These are phyloP conservation scores for Raphanus sativus DNA, from an alignment of 345 rosid species.

Conservation along the genomic window DNA sequence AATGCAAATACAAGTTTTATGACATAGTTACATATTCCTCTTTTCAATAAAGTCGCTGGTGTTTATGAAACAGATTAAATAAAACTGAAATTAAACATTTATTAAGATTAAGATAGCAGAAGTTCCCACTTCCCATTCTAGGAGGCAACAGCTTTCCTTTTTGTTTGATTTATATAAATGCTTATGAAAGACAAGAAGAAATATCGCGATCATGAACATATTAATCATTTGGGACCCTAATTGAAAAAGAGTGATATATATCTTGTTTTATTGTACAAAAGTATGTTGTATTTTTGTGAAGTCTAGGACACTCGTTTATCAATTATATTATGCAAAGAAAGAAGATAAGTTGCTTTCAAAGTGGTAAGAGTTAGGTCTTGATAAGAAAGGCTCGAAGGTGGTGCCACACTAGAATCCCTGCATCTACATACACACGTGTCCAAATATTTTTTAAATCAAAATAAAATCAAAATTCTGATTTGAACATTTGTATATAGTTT, in stretches of 20 bases:
- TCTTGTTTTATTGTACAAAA: constrained; percentile 19
- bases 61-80: constrained; percentile 13
- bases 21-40: not conserved
- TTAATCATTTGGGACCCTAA: constrained; percentile 39
- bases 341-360: constrained; percentile 36
- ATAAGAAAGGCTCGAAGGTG: constrained; percentile 12
- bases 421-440: constrained; percentile 33
- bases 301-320: constrained; percentile 27
- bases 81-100: not conserved
- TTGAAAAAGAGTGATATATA: constrained; percentile 16
- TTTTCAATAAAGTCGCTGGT: constrained; percentile 15
- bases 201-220: constrained; percentile 23
- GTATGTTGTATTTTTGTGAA: constrained; percentile 25
- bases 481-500: not conserved
- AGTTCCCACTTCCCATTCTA: constrained; percentile 34
- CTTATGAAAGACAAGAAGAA: constrained; percentile 25
- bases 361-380: constrained; percentile 38
- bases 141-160: constrained; percentile 35
- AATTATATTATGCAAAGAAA: constrained; percentile 12
- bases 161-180: constrained; percentile 37
- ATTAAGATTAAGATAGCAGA: constrained; percentile 15
- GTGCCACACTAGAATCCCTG: constrained; percentile 23
- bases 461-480: constrained; percentile 1
- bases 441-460: constrained; percentile 3
- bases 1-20: not conserved